Evolutionary conservation across 164 flowering plant species (phyloP), one percentile per base, ranked within the genome.

Genomic region (Stephania japonica): DNA sequence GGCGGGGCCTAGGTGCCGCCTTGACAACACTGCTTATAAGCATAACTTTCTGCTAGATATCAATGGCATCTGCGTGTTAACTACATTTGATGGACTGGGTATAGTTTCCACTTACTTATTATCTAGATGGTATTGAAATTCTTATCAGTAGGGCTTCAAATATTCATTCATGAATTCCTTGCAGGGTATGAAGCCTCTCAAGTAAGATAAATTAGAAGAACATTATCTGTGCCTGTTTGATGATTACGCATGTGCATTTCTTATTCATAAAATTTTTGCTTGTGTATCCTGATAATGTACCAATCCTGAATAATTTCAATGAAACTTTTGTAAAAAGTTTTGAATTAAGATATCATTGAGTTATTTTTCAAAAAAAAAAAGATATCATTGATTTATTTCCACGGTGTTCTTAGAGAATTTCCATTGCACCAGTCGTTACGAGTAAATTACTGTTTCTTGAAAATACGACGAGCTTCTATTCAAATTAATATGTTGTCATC

Each of bases 161-260:
- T 10, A 19, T 26, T 16, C 23, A 5, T 65, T 43, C 32, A 67
- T 71, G 44, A 59, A 67, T 74, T 53, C 62, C 42, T 42, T 75
- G 47, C 78, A 80, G 83, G 83, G 80, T 59, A 72, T 80, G 80
- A 80, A 75, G 68, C 80, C 74, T 65, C 83, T 80, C 68, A 77
- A 61, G 44, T 80, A 75, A 43, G 62, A 69, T 56, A 21, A 25
- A 23, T 70, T 64, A 70, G 69, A 25, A 70, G 67, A 66, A 38
- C 73, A 14, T 21, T 63, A 50, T 66, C 25, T 42, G 12, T n/a
- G 18, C 14, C 66, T 67, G 77, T 64, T 71, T 64, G 19, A 61
- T 53, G 74, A n/a, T 32, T 16, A 64, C 65, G 27, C 44, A 69
- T 72, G 21, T 61, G 59, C 41, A 42, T 43, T 43, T 43, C 8